Evolutionary conservation across 257 asterid genomes (phyloP).

Genomic region (Scutellaria barbata): DNA sequence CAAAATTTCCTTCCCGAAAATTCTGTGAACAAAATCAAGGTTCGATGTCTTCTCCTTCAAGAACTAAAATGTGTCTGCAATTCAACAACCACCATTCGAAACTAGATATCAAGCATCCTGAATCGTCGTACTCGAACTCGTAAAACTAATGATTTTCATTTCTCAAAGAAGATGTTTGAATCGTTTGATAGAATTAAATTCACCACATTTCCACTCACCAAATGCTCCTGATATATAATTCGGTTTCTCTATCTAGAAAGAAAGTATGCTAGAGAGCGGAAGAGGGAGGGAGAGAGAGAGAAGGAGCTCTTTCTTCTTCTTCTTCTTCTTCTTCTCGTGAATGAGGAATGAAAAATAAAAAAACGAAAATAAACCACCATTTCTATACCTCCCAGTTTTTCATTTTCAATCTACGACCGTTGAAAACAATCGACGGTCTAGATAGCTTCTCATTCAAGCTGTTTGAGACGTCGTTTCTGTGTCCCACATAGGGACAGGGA

Average conservation of each 20-base stretch:
- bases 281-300: constrained; percentile 31
- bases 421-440: constrained; percentile 43
- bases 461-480: constrained; percentile 42
- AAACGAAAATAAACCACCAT: constrained; percentile 39
- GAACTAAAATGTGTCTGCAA: constrained; percentile 37
- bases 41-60: constrained; percentile 24
- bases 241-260: constrained; percentile 20
- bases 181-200: constrained; percentile 31
- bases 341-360: constrained; percentile 28
- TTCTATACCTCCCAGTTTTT: constrained; percentile 51
- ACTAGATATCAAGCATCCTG: constrained; percentile 12
- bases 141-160: constrained; percentile 10
- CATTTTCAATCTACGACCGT: constrained; percentile 42
- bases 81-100: constrained; percentile 19
- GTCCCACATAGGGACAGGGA: constrained; percentile 36
- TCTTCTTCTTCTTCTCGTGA: constrained; percentile 37
- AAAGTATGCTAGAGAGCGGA: not conserved
- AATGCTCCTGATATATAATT: constrained; percentile 16
- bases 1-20: constrained; percentile 25
- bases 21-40: constrained; percentile 29
- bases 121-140: constrained; percentile 25
- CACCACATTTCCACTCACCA: constrained; percentile 55
- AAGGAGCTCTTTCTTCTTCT: constrained; percentile 41
- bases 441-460: constrained; percentile 41
- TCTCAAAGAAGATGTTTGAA: constrained; percentile 25